Base-by-base conservation (phyloP, 192 early-diverging fungal species). In the Phycomyces nitens region DNA sequence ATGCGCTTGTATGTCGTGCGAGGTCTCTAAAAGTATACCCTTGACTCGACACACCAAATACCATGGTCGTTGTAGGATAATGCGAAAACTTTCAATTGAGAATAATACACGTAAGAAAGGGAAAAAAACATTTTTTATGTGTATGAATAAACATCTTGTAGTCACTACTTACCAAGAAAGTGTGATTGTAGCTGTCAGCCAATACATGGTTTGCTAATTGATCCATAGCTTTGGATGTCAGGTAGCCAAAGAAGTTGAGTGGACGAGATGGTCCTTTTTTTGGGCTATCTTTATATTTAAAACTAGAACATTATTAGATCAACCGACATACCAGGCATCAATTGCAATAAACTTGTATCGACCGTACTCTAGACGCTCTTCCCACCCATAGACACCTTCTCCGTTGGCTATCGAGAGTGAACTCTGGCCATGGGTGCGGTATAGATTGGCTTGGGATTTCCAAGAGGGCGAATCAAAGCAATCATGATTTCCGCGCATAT, bases 401-500 rank as follows among this genome's bases (percentile, higher is more conserved):
- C 86, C 85, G 24, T 68, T 64, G 22, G 74, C 62, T 43, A 72
- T 62, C 38, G 71, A 67, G 22, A 38, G 24, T 5, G 65, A 55
- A 41, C 65, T 66, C 0, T 81, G 78, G 26, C 82, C 85, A 57
- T 86, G 80, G 0, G 82, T 64, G 24, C 67, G 73, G 69, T 75
- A 94, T 62, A 82, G 75, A 73, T 94, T 93, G 38, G 78, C 69
- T 1, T 70, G 54, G 22, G 83, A 81, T 21, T 80, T 56, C 69
- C 80, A 91, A 10, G 69, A 67, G 16, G 83, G 81, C 2, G 94
- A 80, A 61, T 94, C 84, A 71, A 94, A 97, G 65, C 93, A 94
- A 60, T 97, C 95, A 74, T 97, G 95, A 68, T 97, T 96, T 3
- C 95, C 95, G n/a, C 95, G 80, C 62, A 91, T 79, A 74, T 97